Evolutionary conservation across 2,329 filamentous ascomycete species (phyloP), one percentile per base, ranked within the genome.

Genomic region (Ophiostoma australiae): DNA sequence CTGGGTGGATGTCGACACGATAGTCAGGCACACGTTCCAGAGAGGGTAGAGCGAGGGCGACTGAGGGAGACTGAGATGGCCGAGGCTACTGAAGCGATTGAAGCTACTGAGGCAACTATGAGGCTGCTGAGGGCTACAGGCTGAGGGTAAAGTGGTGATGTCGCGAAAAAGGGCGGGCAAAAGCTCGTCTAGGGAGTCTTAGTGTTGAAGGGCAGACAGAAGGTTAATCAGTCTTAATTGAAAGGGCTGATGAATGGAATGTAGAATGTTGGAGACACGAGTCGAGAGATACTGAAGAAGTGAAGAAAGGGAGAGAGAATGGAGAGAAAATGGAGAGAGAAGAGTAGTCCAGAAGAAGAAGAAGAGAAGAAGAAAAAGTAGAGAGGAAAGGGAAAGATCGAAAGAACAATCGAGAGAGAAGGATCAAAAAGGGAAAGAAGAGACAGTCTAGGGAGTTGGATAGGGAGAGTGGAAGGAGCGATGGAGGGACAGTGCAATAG

Each of bases 391-490:
- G 10, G 17, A 5, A 66, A 66, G 35, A 55, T 7, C 3, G 65
- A 33, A 67, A 33, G 35, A 58, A 31, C 2, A 17, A 55, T 37
- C 65, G 61, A 63, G 35, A 55, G 67, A 69, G 67, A 35, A 69
- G 35, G 68, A 33, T 48, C 69, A 52, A 70, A 67, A 70, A 27
- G 52, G 39, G 67, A 61, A 41, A n/a, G 48, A 48, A 33, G 65
- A 44, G 55, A 31, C 31, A 37, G 23, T 35, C 35, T 41, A 33
- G 35, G 58, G 58, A 63, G 58, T 63, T 33, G 58, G 58, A n/a
- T 63, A 48, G 52, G 27, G 23, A 27, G 33, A 61, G 52, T 58
- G 23, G 58, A 63, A 63, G 27, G 58, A 63, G 58, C 58, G 58
- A 63, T 63, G 27, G 52, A 63, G 58, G 52, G 13, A 39, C 67